Evolutionary conservation across 768 basidiomycete genomes (phyloP).

Genomic region (Guyanaporus albipodus): DNA sequence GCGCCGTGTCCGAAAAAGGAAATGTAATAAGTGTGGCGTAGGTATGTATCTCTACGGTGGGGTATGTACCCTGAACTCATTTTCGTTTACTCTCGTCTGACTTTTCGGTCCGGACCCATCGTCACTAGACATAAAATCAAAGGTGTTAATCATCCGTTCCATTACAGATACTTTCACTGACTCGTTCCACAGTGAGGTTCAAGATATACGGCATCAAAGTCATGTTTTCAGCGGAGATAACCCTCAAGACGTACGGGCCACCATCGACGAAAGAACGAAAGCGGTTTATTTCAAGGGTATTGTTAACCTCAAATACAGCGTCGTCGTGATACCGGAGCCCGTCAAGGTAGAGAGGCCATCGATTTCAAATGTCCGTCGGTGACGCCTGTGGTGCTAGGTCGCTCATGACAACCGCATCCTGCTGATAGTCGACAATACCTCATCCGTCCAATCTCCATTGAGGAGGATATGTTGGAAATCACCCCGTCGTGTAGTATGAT

Average conservation of each 20-base stretch:
- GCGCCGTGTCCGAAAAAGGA: too few relatives aligned
- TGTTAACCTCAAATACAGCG: conserved; percentile 63
- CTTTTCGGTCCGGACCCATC: not conserved
- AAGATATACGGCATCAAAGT: conserved; percentile 52
- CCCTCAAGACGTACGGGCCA: conserved; percentile 46
- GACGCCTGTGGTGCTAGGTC: conserved; percentile 32
- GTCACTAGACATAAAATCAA: conserved; percentile 54
- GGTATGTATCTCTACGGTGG: conserved; percentile 60
- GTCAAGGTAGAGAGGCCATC: conserved; percentile 59
- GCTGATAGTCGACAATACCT: conserved; percentile 62
- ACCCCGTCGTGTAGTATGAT: conserved; percentile 60
- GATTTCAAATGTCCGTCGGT: not conserved
- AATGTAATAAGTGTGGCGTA: too few relatives aligned
- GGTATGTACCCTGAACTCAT: conserved; percentile 36
- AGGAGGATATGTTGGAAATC: conserved; percentile 60
- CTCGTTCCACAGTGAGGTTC: conserved; percentile 39
- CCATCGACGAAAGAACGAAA: conserved; percentile 52
- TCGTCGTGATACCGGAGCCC: conserved; percentile 49
- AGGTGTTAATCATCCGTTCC: conserved; percentile 28
- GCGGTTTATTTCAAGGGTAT: conserved; percentile 59
- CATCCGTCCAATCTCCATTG: conserved; percentile 49
- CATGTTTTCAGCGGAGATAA: conserved; percentile 49
- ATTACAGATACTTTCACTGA: not conserved
- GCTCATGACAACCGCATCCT: conserved; percentile 61
- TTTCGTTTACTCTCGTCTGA: not conserved